phyloP scores from a whole-genome alignment of 345 rosid species.

The Eucalyptus fibrosa region DNA sequence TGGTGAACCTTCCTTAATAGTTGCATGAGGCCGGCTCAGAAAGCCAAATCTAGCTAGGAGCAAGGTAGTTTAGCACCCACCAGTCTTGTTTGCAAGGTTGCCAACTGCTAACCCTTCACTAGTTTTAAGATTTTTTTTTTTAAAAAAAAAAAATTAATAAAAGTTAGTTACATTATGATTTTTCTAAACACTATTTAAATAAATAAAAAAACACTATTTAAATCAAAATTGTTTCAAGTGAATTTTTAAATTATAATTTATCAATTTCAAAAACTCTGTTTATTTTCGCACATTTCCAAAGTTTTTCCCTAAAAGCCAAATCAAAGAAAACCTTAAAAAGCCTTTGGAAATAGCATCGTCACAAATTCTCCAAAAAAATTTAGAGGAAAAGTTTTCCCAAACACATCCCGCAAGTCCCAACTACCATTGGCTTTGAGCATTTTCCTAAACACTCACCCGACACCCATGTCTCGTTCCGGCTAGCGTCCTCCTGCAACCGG shows the following conservation, averaged over 20 bases:
- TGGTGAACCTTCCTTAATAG: neutral
- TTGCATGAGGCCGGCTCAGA: rapidly evolving
- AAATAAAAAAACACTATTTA: too few relatives aligned
- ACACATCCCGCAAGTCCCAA: neutral
- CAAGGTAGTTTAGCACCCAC: rapidly evolving
- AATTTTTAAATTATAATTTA: too few relatives aligned
- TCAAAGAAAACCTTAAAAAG: neutral
- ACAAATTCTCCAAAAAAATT: neutral
- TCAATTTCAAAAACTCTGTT: neutral
- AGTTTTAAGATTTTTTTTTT: too few relatives aligned
- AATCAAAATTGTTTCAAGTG: neutral
- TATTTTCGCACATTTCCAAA: too few relatives aligned
- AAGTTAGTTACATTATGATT: neutral
- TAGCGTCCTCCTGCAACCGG: neutral
- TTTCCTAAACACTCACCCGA: too few relatives aligned
- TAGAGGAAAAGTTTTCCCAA: neutral
- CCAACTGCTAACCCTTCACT: rapidly evolving
- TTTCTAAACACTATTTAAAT: neutral
- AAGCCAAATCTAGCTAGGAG: neutral
- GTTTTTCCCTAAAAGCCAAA: neutral
- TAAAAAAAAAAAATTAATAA: too few relatives aligned
- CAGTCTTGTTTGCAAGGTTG: neutral
- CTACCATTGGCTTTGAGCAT: too few relatives aligned
- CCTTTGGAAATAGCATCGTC: neutral
- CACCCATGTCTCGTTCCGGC: neutral